A percentile compares a stretch with the other conserved stretches of the same genome.
phyloP scores from a whole-genome alignment of 441 rosid species.

The Syzygium malaccense region DNA sequence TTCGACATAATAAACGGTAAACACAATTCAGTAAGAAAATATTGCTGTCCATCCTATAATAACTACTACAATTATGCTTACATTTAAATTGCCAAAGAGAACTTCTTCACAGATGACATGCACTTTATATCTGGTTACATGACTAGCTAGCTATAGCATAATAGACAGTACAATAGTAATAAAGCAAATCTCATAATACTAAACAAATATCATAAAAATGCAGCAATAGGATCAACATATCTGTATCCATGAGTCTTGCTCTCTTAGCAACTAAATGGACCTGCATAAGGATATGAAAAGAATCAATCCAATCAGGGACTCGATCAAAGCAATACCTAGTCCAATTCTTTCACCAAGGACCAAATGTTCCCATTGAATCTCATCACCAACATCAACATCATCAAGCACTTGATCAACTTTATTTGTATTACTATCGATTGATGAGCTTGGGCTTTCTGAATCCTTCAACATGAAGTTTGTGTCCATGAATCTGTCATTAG shows the following conservation, averaged over 20 bases:
- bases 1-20: background rate
- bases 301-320: background rate
- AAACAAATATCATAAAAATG: background rate
- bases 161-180: background rate
- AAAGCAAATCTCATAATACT: background rate
- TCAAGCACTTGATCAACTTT: conserved; percentile 63
- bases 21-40: background rate
- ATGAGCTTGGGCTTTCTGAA: conserved; percentile 60
- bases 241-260: background rate
- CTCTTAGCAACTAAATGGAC: background rate
- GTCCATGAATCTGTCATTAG: conserved; percentile 48
- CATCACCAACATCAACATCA: conserved; percentile 94
- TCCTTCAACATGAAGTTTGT: conserved; percentile 49
- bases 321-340: conserved; percentile 49
- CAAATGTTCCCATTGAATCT: conserved; percentile 98
- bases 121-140: background rate
- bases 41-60: background rate
- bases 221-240: background rate
- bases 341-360: conserved; percentile 97
- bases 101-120: background rate
- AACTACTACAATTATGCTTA: background rate
- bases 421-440: conserved; percentile 42
- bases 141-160: background rate
- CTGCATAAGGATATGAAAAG: background rate
- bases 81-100: background rate